phyloP scores from a whole-genome alignment of 306 rosid genomes.

The Hylodesmum podocarpum region DNA sequence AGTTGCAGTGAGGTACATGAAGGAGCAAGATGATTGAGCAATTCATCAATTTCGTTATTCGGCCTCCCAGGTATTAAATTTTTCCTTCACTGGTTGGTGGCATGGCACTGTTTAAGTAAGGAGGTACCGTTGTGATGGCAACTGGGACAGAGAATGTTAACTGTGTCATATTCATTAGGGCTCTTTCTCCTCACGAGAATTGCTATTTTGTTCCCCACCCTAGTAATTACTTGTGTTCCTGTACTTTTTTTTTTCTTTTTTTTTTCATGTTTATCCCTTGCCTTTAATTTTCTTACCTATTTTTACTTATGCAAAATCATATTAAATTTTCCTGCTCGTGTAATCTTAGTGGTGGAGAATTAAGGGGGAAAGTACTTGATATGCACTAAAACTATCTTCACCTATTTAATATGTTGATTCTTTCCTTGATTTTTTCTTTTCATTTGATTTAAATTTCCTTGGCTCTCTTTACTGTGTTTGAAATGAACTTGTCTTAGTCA shows the following conservation, averaged over 20 bases:
- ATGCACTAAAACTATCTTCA: slow-evolving; percentile 14
- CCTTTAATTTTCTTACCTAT: background rate
- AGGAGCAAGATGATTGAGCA: slow-evolving; percentile 85
- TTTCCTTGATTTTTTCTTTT: slow-evolving; percentile 4
- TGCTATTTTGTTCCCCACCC: slow-evolving; percentile 11
- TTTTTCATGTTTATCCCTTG: background rate
- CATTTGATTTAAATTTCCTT: slow-evolving; percentile 17
- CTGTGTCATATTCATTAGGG: slow-evolving; percentile 12
- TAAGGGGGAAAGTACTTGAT: slow-evolving; percentile 25
- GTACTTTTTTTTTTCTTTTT: background rate
- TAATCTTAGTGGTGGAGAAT: slow-evolving; percentile 25
- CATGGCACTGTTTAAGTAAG: slow-evolving; percentile 25
- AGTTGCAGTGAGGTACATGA: slow-evolving; percentile 38
- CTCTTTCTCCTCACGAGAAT: slow-evolving; percentile 21
- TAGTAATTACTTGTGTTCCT: background rate
- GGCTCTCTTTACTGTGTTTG: background rate
- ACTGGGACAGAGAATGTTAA: background rate
- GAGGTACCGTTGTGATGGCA: slow-evolving; percentile 1
- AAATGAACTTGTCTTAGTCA: slow-evolving; percentile 12
- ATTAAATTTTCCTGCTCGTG: slow-evolving; percentile 17
- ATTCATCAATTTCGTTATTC: slow-evolving; percentile 93
- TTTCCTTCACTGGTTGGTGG: slow-evolving; percentile 24
- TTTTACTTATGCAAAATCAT: background rate
- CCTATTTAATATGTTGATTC: background rate
- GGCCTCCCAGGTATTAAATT: slow-evolving; percentile 87